Base-by-base conservation (phyloP, 2,329 filamentous ascomycete species). In the Penicillium sp. region DNA sequence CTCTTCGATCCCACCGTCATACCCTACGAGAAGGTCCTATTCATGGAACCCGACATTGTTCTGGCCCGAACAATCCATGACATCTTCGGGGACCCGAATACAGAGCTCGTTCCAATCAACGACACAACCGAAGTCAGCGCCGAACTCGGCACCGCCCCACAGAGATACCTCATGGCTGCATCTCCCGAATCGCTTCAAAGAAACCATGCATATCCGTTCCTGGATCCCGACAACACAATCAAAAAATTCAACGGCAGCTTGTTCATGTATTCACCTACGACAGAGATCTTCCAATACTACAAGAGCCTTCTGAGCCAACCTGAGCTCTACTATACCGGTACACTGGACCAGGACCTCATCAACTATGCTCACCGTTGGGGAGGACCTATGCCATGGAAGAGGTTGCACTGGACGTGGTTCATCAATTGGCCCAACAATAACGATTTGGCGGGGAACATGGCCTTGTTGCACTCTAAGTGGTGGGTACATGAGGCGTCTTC, bases 321-420 rank as follows among this genome's bases (percentile, higher is more conserved):
- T n/a, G 61, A 64, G 24, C 66, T 69, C 13, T 77, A 76, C 55
- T 64, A 73, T 38, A 65, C 71, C 0, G 61, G 63, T 18, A 69
- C 67, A 14, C 71, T 72, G 55, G 75, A 77, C 53, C 75, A 77
- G 57, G 71, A 70, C 51, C 58, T 78, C 24, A 61, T 76, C 16
- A 76, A 77, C 56, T 76, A 78, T 55, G 75, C 72, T 2, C 74
- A 75, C 53, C 63, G 74, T 9, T 53, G 67, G 6, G 60, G 66
- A 9, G 74, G 74, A 0, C 61, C 69, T 10, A 77, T 76, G 73
- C 73, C 74, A 0, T 77, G 74, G 74, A 57, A 63, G 16, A 66
- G 71, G 47, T 48, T 76, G 43, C 58, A 71, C 46, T 65, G 64
- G 47, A 63, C 60, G 14, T 77, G 74, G 74, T 75, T 55, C 47